Evolutionary conservation across 345 rosid species (phyloP), one percentile per base, ranked within the genome.

Genomic region (Euphorbia lathyris): DNA sequence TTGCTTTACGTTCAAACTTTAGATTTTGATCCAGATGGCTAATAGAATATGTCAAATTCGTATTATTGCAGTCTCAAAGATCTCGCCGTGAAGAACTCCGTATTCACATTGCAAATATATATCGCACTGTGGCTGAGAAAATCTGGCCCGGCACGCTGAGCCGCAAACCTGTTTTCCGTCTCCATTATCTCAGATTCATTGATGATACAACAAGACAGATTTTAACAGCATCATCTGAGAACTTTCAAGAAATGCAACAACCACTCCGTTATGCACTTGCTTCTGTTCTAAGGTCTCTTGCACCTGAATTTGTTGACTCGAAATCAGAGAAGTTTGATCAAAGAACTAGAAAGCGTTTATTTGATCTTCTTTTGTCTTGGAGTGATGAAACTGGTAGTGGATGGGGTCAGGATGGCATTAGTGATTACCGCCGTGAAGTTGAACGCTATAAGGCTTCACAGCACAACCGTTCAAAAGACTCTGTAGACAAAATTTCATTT

Each of bases 41-140:
- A 9, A 68, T 17, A 6, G 16, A 42, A 20, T n/a, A n/a, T 36
- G 19, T 51, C 16, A 17, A 9, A n/a, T 30, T 53, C 25, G 17
- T 67, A 22, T 61, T 26, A 63, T 63, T 77, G 81, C 91, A 95
- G 97, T 84, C 85, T 80, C 98, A 90, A 74, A 95, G 88, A 79
- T 81, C 85, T 76, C 98, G 99, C 32, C 92, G 97, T 58, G 99
- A 95, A 76, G 99, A 95, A 74, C 92, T 95, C 63, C 96, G 96
- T 27, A 74, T 77, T 34, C 96, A 92, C 75, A 84, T 92, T 53
- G 96, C 98, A 52, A 95, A 86, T 79, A 95, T 95, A 73, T 95
- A 90, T 73, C 90, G 94, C 42, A 86, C 87, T 60, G 90, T 95
- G 72, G 88, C 99, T 68, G 99, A 95, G 82, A 88, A 85, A 77